Evolutionary conservation across 805 yeast species (phyloP), one percentile per base, ranked within the genome.

Genomic region (Blastobotrys terrestris): DNA sequence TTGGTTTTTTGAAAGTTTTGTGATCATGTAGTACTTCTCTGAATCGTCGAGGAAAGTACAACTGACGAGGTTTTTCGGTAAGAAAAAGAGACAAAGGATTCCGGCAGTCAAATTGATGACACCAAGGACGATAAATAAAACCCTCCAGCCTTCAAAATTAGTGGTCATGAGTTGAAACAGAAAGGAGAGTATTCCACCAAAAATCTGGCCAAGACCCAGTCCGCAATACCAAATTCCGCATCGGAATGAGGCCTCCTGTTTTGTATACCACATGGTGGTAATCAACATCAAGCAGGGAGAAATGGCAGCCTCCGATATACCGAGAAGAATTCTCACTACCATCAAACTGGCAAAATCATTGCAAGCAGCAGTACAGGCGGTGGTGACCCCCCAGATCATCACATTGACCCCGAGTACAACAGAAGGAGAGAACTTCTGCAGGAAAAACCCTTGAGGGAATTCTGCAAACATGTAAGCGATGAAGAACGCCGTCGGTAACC

Each of bases 241-340:
- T 59, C 81, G 79, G 3, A 79, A 53, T 13, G 85, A 83, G 48
- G 80, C 80, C 51, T 66, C 68, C 6, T 52, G 51, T 14, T 64
- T 55, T 7, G 77, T 76, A 67, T 80, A 83, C 68, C 80, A 83
- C 84, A 80, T 80, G 22, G 84, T 77, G 41, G 83, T 78, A 44
- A 83, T 73, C 22, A 81, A 69, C 51, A 80, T 73, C 47, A 80
- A 72, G 0, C 83, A 81, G 1, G 83, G 82, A 19, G 50, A 55
- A 20, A 53, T 49, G 19, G 46, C 49, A 6, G 58, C 55, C 40
- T 58, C 60, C 6, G 49, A 52, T 2, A 52, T 51, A 15, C 60
- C 60, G 4, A 49, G 49, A 3, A 58, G 50, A 11, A 47, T 49
- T 46, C 60, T 31, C 8, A 50, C 46, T 2, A 50, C 59, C 7